These are phyloP conservation scores for Aplosporella prunicola DNA, from an alignment of 2,329 filamentous ascomycete species.

Conservation along the genomic window DNA sequence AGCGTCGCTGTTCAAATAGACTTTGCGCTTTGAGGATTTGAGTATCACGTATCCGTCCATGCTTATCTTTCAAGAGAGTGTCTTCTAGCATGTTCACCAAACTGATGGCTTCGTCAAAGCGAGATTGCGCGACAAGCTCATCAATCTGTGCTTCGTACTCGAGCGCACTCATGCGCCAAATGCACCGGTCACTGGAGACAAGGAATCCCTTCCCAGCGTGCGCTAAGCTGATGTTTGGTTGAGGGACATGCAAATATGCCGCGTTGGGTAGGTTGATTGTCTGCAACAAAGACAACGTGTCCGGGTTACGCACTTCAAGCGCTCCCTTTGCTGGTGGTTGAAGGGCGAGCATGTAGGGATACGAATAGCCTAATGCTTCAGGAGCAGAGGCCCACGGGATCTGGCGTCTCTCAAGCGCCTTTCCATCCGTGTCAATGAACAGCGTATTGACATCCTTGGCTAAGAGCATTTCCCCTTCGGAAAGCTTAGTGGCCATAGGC, in stretches of 20 bases:
- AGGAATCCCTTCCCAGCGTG: conserved; percentile 95
- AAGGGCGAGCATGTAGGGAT: conserved; percentile 85
- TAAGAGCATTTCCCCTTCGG: conserved; percentile 77
- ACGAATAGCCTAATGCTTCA: conserved; percentile 89
- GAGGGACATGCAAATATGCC: conserved; percentile 78
- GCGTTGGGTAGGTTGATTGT: conserved; percentile 74
- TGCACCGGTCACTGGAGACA: conserved; percentile 78
- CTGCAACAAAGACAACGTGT: conserved; percentile 83
- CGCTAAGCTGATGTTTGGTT: conserved; percentile 85
- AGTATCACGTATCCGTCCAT: conserved; percentile 68
- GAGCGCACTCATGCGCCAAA: conserved; percentile 93
- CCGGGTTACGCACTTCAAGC: conserved; percentile 84
- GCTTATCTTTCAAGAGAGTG: conserved; percentile 76
- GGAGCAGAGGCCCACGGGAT: conserved; percentile 88
- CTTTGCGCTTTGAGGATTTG: conserved; percentile 86
- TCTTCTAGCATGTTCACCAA: conserved; percentile 85
- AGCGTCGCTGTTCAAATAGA: conserved; percentile 75
- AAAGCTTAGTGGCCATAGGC: conserved; percentile 73
- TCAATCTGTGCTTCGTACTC: conserved; percentile 87
- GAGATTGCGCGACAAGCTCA: conserved; percentile 62
- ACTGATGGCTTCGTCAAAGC: conserved; percentile 87
- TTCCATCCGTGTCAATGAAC: conserved; percentile 78
- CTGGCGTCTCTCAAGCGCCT: conserved; percentile 71
- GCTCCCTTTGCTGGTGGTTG: conserved; percentile 74
- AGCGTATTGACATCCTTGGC: conserved; percentile 96